These are phyloP conservation scores for Ogataea thermomethanolica DNA, from an alignment of 805 yeast genomes.

Conservation along the genomic window DNA sequence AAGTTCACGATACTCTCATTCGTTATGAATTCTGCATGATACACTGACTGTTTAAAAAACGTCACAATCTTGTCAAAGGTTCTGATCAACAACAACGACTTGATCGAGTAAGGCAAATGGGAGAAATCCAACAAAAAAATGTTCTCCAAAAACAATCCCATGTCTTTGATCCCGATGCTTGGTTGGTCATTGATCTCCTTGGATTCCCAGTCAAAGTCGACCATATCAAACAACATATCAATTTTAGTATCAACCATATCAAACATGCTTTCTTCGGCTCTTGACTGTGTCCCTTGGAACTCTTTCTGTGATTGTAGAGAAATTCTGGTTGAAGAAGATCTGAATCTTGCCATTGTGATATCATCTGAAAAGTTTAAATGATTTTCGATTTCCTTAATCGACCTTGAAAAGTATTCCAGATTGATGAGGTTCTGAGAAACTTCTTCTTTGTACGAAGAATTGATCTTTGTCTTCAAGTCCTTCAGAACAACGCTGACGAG, in stretches of 20 bases:
- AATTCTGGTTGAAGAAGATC: constrained; percentile 26
- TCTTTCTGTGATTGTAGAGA: constrained; percentile 40
- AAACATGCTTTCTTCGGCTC: constrained; percentile 78
- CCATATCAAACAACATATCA: constrained; percentile 74
- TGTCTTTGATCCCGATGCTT: constrained; percentile 70
- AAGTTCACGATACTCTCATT: constrained; percentile 66
- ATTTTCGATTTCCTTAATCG: constrained; percentile 66
- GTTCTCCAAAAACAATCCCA: constrained; percentile 80
- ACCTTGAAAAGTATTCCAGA: constrained; percentile 77
- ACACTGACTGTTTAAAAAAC: constrained; percentile 58
- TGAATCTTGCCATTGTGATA: constrained; percentile 36
- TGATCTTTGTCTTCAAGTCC: constrained; percentile 57
- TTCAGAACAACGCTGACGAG: constrained; percentile 63
- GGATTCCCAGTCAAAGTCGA: constrained; percentile 82
- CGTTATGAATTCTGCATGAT: constrained; percentile 54
- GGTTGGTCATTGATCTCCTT: constrained; percentile 53
- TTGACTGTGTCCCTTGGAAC: constrained; percentile 57
- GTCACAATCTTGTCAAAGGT: constrained; percentile 83
- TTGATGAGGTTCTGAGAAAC: constrained; percentile 86
- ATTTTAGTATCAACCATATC: constrained; percentile 79
- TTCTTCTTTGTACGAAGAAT: constrained; percentile 80
- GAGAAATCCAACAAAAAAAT: constrained; percentile 82
- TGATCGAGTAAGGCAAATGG: constrained; percentile 72
- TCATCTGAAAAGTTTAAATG: constrained; percentile 30
- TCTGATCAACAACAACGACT: constrained; percentile 76